Percentiles rank a stretch among this genome's conserved stretches.
These are phyloP conservation scores for Beta corolliflora DNA, from an alignment of 179 eudicot species.

Conservation along the genomic window DNA sequence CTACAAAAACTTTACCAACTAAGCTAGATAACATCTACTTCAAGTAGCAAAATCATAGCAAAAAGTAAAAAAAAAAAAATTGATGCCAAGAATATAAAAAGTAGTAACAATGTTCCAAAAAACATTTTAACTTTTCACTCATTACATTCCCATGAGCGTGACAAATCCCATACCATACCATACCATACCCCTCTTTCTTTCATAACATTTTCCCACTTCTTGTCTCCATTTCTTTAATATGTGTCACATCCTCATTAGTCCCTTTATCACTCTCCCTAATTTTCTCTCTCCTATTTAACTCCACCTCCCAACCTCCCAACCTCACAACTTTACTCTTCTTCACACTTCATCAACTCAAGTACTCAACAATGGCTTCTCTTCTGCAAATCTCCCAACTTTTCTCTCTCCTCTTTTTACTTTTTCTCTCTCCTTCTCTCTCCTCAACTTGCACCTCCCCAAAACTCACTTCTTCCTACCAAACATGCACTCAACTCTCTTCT, in stretches of 20 bases:
- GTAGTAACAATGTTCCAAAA: too few relatives aligned
- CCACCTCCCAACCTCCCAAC: background rate
- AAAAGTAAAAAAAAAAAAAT: too few relatives aligned
- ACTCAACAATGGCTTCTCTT: background rate
- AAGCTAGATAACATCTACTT: too few relatives aligned
- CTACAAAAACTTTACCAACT: too few relatives aligned
- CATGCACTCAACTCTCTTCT: constrained; percentile 48
- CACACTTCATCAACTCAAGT: background rate
- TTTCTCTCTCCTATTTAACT: constrained; percentile 16
- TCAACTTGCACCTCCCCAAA: constrained; percentile 48
- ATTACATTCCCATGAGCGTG: constrained; percentile 11
- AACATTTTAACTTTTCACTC: background rate
- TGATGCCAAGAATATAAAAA: too few relatives aligned
- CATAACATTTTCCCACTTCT: background rate
- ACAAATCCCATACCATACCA: background rate
- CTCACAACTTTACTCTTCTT: background rate
- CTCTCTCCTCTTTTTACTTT: constrained; percentile 10
- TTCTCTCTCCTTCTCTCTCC: constrained; percentile 26
- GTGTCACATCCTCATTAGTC: constrained; percentile 1
- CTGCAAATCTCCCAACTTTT: background rate
- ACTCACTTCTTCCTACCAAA: constrained; percentile 42
- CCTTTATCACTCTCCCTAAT: background rate
- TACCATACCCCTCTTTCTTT: too few relatives aligned
- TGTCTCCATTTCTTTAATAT: background rate
- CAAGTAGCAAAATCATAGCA: too few relatives aligned